These are phyloP conservation scores for Pyronema omphalodes DNA, from an alignment of 495 filamentous ascomycete genomes.

Conservation along the genomic window DNA sequence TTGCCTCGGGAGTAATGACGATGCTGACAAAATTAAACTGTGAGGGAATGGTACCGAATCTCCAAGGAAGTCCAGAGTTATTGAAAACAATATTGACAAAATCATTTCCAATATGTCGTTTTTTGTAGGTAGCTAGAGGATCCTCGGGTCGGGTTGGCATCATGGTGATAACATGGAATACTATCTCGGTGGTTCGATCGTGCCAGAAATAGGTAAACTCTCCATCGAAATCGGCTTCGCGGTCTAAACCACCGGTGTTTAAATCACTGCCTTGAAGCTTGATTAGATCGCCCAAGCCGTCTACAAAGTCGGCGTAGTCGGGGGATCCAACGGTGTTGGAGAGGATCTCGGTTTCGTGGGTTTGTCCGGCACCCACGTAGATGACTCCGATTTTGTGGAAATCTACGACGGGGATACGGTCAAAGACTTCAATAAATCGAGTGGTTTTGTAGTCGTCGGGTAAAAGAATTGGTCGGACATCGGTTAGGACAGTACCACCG, in stretches of 20 bases:
- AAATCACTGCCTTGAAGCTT: slow-evolving; percentile 62
- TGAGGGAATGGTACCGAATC: slow-evolving; percentile 79
- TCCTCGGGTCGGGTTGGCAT: slow-evolving; percentile 77
- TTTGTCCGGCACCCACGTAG: slow-evolving; percentile 73
- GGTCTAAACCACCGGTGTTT: slow-evolving; percentile 88
- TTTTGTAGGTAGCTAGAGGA: slow-evolving; percentile 62
- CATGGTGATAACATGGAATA: slow-evolving; percentile 88
- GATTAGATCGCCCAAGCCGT: slow-evolving; percentile 60
- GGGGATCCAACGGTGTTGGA: slow-evolving; percentile 63
- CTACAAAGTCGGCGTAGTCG: slow-evolving; percentile 71
- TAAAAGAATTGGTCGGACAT: slow-evolving; percentile 53
- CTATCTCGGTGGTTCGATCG: slow-evolving; percentile 81
- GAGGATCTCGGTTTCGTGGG: slow-evolving; percentile 61
- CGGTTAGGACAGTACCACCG: slow-evolving; percentile 44
- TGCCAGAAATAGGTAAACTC: slow-evolving; percentile 81
- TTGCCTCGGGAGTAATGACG: slow-evolving; percentile 72
- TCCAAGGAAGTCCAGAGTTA: slow-evolving; percentile 70
- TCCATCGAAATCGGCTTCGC: slow-evolving; percentile 54
- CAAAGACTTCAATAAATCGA: slow-evolving; percentile 61
- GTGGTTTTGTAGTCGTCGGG: slow-evolving; percentile 66
- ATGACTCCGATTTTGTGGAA: slow-evolving; percentile 90
- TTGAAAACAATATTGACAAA: slow-evolving; percentile 98
- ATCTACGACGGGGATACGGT: slow-evolving; percentile 78
- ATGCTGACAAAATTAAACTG: slow-evolving; percentile 95
- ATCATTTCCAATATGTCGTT: slow-evolving; percentile 92